Conservation (phyloP, 2,329 filamentous ascomycete species). For the Cladosporium sp. region DNA sequence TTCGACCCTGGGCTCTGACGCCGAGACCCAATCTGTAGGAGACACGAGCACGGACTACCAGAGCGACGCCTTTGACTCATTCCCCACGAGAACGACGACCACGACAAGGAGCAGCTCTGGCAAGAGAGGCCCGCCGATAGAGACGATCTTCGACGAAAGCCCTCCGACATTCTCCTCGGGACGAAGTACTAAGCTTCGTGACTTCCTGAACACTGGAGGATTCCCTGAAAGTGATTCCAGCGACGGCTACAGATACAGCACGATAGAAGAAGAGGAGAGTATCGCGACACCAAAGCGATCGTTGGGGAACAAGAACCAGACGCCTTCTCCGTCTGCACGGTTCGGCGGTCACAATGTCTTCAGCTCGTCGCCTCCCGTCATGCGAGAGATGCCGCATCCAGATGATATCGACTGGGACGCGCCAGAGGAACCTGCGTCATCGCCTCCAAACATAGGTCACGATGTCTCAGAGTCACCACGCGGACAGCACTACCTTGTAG, state of each 20-base stretch:
- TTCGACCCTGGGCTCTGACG: constrained; percentile 64
- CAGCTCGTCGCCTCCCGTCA: constrained; percentile 40
- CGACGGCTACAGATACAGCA: constrained; percentile 37
- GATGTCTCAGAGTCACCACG: constrained; percentile 1
- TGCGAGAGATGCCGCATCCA: constrained; percentile 34
- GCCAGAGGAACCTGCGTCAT: constrained; percentile 22
- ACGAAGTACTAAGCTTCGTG: constrained; percentile 36
- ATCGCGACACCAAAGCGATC: constrained; percentile 43
- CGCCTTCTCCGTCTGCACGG: constrained; percentile 32
- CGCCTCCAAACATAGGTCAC: constrained; percentile 1
- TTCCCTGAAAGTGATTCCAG: constrained; percentile 33
- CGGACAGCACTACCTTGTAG: not conserved
- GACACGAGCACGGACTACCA: constrained; percentile 74
- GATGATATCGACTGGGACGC: constrained; percentile 33
- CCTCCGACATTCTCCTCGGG: constrained; percentile 33
- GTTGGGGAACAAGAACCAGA: constrained; percentile 30
- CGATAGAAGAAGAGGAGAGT: constrained; percentile 46
- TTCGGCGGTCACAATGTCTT: constrained; percentile 29
- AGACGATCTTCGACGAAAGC: constrained; percentile 77
- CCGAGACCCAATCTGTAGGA: constrained; percentile 61
- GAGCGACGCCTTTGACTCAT: constrained; percentile 72
- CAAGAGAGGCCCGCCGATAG: constrained; percentile 63
- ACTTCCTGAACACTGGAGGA: constrained; percentile 43
- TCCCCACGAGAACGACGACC: constrained; percentile 61
- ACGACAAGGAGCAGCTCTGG: constrained; percentile 61